A percentile compares a stretch with the other conserved stretches of the same genome.
These are phyloP conservation scores for Solanum pennellii DNA, from an alignment of 257 asterid species.

Conservation along the genomic window DNA sequence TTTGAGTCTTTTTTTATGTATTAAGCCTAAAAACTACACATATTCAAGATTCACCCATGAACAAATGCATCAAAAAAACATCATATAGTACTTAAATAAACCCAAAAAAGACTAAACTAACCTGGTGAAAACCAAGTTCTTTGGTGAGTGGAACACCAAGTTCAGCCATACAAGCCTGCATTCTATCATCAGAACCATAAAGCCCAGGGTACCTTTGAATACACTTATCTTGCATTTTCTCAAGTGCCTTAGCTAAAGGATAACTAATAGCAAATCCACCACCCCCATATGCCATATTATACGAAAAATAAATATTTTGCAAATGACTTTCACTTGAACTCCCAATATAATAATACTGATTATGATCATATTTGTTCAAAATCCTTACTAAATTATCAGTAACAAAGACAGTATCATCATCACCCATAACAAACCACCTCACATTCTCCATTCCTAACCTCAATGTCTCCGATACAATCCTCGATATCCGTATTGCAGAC, in stretches of 20 bases:
- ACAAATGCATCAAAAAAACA: neutral
- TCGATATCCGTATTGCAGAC: slow-evolving; percentile 68
- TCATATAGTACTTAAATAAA: neutral
- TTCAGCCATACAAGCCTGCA: slow-evolving; percentile 97
- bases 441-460: slow-evolving; percentile 41
- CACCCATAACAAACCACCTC: slow-evolving; percentile 94
- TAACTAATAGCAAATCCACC: slow-evolving; percentile 90
- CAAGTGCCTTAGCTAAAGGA: slow-evolving; percentile 69
- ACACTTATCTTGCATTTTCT: slow-evolving; percentile 70
- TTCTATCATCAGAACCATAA: slow-evolving; percentile 83
- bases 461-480: slow-evolving; percentile 70
- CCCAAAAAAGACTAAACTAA: slow-evolving; percentile 1
- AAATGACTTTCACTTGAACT: slow-evolving; percentile 79
- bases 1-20: neutral
- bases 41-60: neutral
- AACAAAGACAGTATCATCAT: slow-evolving; percentile 74
- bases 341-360: slow-evolving; percentile 74
- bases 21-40: neutral
- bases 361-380: slow-evolving; percentile 69
- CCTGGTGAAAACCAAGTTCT: slow-evolving; percentile 92
- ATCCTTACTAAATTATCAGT: slow-evolving; percentile 74
- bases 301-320: slow-evolving; percentile 75
- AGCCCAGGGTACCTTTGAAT: slow-evolving; percentile 74
- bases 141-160: slow-evolving; percentile 89
- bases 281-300: slow-evolving; percentile 85